Conservation (phyloP, 225 moss, liverwort and hornwort genomes). For the Neckera pumila region DNA sequence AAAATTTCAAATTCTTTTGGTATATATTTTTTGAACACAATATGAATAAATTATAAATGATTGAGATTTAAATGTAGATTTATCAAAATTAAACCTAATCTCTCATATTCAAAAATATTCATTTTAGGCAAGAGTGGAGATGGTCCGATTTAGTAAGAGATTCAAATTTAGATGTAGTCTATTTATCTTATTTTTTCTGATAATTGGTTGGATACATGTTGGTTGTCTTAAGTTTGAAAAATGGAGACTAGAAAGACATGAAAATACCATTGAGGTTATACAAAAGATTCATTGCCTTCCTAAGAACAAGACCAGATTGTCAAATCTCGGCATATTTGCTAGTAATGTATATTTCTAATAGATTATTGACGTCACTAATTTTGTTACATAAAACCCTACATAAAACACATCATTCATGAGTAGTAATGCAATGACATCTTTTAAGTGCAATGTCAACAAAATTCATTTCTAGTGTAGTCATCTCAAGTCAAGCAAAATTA, state of each 20-base stretch:
- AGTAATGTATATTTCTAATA: not conserved
- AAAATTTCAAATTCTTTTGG: not conserved
- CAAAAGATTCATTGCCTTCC: conserved; percentile 1
- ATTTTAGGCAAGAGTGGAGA: not conserved
- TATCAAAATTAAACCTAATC: not conserved
- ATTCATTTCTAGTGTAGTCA: not conserved
- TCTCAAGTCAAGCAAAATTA: not conserved
- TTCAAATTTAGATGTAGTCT: not conserved
- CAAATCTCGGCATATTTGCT: not conserved
- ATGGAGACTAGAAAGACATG: conserved; percentile 7
- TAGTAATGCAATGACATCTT: too few species aligned
- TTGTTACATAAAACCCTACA: not conserved
- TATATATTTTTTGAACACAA: not conserved
- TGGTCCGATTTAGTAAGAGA: not conserved
- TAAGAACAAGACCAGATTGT: not conserved
- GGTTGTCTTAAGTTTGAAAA: conserved; percentile 7
- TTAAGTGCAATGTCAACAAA: not conserved
- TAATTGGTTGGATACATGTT: not conserved
- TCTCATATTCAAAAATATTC: not conserved
- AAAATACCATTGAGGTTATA: conserved; percentile 18
- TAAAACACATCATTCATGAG: too few species aligned
- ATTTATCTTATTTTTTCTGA: not conserved
- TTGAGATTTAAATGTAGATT: not conserved
- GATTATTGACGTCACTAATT: not conserved
- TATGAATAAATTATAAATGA: not conserved